Conservation (phyloP, 768 basidiomycete species). For the Leccinum boreale region DNA sequence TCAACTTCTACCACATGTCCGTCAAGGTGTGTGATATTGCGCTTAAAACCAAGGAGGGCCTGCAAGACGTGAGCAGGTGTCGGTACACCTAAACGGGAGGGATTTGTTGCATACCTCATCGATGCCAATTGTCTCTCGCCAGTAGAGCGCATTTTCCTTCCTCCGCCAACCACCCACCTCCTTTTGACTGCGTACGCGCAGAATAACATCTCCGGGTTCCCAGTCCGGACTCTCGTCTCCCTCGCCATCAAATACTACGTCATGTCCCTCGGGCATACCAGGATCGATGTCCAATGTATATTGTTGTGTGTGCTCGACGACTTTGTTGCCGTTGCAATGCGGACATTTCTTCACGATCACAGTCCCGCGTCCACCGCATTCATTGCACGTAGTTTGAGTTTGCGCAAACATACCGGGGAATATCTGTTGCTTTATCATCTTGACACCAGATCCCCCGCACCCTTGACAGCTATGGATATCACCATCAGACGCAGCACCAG, state of each 20-base stretch:
- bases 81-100: neutral
- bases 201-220: constrained; percentile 91
- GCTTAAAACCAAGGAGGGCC: constrained; percentile 96
- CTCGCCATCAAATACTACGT: constrained; percentile 94
- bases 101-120: constrained; percentile 59
- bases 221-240: constrained; percentile 95
- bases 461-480: constrained; percentile 85
- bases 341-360: constrained; percentile 76
- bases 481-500: constrained; percentile 85
- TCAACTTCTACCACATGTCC: constrained; percentile 72
- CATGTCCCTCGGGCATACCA: constrained; percentile 91
- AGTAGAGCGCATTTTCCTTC: constrained; percentile 89
- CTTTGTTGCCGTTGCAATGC: constrained; percentile 79
- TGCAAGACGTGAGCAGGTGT: constrained; percentile 29
- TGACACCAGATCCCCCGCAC: constrained; percentile 84
- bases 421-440: constrained; percentile 83
- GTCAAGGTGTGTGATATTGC: constrained; percentile 88
- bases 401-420: constrained; percentile 97
- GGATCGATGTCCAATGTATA: constrained; percentile 83
- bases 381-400: constrained; percentile 76
- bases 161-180: constrained; percentile 80
- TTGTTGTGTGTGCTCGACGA: constrained; percentile 73
- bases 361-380: constrained; percentile 82
- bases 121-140: constrained; percentile 86
- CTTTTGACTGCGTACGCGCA: constrained; percentile 77